Base-by-base conservation (phyloP, 805 yeast species). In the Debaryomyces maramus region DNA sequence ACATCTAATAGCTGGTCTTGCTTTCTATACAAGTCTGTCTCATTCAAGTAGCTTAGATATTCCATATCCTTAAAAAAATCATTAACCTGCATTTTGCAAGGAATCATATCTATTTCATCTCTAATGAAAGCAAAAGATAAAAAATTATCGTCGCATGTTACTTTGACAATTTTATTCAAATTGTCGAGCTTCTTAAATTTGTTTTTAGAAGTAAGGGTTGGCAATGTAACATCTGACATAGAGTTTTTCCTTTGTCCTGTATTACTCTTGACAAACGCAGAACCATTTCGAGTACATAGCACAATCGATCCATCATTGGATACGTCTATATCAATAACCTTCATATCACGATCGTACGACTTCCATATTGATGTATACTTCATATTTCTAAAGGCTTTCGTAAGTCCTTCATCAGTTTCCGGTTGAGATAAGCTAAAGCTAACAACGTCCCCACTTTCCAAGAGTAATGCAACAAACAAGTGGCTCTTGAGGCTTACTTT, bases 301-400 rank as follows among this genome's bases (percentile, higher is more conserved):
- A 89, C 65, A 2, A 87, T 58, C 0, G 86, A 79, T 0, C 95
- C 95, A 51, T 83, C 85, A 13, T 62, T 66, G 2, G 85, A 76
- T 32, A 83, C 71, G 51, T 82, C 91, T 22, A 85, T 74, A 60
- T 88, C 95, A 3, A 64, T 66, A 34, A 79, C 88, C 40, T 65
- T 69, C 72, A 78, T 63, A 48, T 78, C 81, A 8, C 61, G 56
- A 36, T 77, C 77, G 40, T 77, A 70, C 0, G 90, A 86, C 22
- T 63, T 71, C 91, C 93, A 86, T n/a, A 76, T 62, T 1, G 63
- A 57, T 0, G 56, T 46, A 48, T 76, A 80, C 32, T 73, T 80
- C 10, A 78, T 55, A 26, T 52, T 61, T 13, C 72, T 72, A 3
- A 65, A 56, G 8, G 33, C 29, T 32, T 32, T 40, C 23, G 28